Percentiles rank a stretch among this genome's conserved stretches.
phyloP scores from a whole-genome alignment of 2,329 filamentous ascomycete species.

The Annulohypoxylon truncatum region DNA sequence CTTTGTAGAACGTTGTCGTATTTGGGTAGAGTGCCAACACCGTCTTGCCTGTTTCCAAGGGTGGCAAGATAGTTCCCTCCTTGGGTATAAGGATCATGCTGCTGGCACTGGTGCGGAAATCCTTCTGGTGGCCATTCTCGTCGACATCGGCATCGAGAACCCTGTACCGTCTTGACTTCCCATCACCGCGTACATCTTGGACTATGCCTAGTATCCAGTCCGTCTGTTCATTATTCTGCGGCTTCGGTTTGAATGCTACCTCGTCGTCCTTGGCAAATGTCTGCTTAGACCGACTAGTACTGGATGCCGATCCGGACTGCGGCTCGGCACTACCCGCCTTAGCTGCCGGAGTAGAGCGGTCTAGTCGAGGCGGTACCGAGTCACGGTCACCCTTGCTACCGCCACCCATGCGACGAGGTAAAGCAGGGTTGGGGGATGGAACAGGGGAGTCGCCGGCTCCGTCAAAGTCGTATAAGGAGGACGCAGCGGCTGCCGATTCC shows the following conservation, averaged over 20 bases:
- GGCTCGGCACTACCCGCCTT: conserved; percentile 63
- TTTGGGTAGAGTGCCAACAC: conserved; percentile 84
- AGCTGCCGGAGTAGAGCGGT: conserved; percentile 52
- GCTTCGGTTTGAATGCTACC: conserved; percentile 74
- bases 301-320: conserved; percentile 53
- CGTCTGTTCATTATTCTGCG: conserved; percentile 59
- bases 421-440: conserved; percentile 54
- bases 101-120: conserved; percentile 77
- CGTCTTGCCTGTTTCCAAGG: conserved; percentile 75
- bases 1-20: conserved; percentile 87
- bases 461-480: conserved; percentile 59
- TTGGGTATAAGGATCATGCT: conserved; percentile 82
- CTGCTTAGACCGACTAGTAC: conserved; percentile 63
- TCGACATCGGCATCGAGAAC: conserved; percentile 85
- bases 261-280: conserved; percentile 71
- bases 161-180: conserved; percentile 81
- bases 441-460: conserved; percentile 57
- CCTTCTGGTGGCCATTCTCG: conserved; percentile 72
- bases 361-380: conserved; percentile 66
- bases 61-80: conserved; percentile 62
- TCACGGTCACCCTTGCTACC: conserved; percentile 58
- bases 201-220: conserved; percentile 85
- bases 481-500: conserved; percentile 43
- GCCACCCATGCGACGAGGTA: conserved; percentile 52
- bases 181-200: conserved; percentile 78